A percentile compares a stretch with the other conserved stretches of the same genome.
Evolutionary conservation across 1,284 basidiomycete genomes (phyloP).

Genomic region (Polyporus tsugae): DNA sequence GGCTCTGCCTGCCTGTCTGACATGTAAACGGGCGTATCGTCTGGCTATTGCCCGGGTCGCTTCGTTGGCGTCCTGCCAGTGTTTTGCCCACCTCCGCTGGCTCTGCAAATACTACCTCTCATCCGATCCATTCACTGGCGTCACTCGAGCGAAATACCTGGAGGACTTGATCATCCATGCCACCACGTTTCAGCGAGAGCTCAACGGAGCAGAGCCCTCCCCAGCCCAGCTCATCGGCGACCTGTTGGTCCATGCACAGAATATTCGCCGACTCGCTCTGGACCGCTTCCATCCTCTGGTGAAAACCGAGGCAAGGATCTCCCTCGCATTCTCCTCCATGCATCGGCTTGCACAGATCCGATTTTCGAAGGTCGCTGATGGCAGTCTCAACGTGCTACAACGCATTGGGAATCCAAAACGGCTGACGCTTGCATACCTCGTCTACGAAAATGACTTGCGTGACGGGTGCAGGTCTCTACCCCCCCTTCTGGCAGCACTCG

Average conservation of each 20-base stretch:
- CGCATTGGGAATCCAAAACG: not conserved
- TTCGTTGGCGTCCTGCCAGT: not conserved
- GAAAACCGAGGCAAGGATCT: constrained; percentile 14
- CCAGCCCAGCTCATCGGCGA: constrained; percentile 20
- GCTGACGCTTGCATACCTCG: constrained; percentile 16
- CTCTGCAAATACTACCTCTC: constrained; percentile 5
- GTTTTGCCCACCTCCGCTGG: not conserved
- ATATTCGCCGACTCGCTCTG: constrained; percentile 13
- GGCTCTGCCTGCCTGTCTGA: constrained; percentile 17
- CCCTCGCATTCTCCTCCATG: constrained; percentile 13
- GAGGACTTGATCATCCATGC: constrained; percentile 3
- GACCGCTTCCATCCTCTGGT: constrained; percentile 21
- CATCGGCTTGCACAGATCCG: constrained; percentile 13
- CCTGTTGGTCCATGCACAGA: constrained; percentile 14
- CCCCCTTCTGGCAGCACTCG: constrained; percentile 10
- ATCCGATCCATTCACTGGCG: not conserved
- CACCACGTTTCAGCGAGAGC: constrained; percentile 2
- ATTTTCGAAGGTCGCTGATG: constrained; percentile 15
- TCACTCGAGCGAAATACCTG: constrained; percentile 1
- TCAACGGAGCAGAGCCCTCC: constrained; percentile 14
- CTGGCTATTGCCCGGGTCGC: constrained; percentile 20
- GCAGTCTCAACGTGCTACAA: constrained; percentile 2
- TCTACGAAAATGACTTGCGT: constrained; percentile 9
- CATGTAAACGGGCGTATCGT: constrained; percentile 12
- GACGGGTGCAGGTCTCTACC: constrained; percentile 11